phyloP scores from a whole-genome alignment of 192 early-diverging fungal genomes.

The Coemansia sp. region DNA sequence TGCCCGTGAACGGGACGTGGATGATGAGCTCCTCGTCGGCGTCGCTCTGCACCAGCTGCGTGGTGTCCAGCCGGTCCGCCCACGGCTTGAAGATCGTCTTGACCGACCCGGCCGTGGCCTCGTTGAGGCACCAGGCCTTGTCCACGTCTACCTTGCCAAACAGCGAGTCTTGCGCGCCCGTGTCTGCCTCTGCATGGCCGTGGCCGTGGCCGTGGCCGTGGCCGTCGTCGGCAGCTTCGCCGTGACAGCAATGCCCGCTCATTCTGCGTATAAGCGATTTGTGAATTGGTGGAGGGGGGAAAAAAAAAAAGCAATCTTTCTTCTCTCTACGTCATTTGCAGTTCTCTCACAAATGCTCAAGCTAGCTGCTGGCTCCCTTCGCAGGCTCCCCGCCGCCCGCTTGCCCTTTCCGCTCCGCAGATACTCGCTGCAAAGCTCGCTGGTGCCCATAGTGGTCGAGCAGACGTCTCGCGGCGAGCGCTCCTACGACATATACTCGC shows the following conservation, averaged over 20 bases:
- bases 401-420: no score
- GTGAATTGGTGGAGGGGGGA: background rate
- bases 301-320: background rate
- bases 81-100: slow-evolving; percentile 82
- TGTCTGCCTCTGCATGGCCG: slow-evolving; percentile 72
- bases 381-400: no score
- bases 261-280: no score
- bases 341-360: background rate
- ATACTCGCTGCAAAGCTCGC: slow-evolving; percentile 15
- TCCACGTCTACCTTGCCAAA: slow-evolving; percentile 78
- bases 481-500: slow-evolving; percentile 96
- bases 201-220: slow-evolving; percentile 61
- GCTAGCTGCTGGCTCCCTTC: no score
- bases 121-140: slow-evolving; percentile 79
- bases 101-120: slow-evolving; percentile 60
- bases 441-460: slow-evolving; percentile 54
- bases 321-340: background rate
- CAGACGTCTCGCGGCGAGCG: slow-evolving; percentile 81
- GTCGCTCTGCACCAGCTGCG: slow-evolving; percentile 73
- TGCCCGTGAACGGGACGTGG: slow-evolving; percentile 86
- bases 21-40: slow-evolving; percentile 90
- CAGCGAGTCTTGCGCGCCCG: slow-evolving; percentile 64
- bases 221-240: slow-evolving; percentile 54
- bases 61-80: slow-evolving; percentile 72
- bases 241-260: slow-evolving; percentile 41